phyloP scores from a whole-genome alignment of 164 flowering plant species.

The Stephania cephalantha region DNA sequence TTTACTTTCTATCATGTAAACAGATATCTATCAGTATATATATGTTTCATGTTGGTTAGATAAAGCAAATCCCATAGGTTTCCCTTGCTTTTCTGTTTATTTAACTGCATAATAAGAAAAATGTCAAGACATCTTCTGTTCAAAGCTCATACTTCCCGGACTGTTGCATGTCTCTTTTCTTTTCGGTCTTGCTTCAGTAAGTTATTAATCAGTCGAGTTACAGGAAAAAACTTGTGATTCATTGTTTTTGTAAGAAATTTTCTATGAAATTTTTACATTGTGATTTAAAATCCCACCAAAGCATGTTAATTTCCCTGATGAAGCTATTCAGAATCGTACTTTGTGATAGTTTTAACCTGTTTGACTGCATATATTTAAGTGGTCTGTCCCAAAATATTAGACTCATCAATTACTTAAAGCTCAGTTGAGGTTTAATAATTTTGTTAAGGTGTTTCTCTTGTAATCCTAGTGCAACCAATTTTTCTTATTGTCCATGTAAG shows the following conservation, averaged over 20 bases:
- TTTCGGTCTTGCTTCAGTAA: not conserved
- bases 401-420: too few species aligned
- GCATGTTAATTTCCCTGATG: not conserved
- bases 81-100: slow-evolving; percentile 7
- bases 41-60: slow-evolving; percentile 16
- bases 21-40: slow-evolving; percentile 2
- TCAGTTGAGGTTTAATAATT: too few species aligned
- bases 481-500: not conserved
- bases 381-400: too few species aligned
- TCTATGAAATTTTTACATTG: not conserved
- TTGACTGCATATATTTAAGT: not conserved
- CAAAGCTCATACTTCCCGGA: not conserved
- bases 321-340: not conserved
- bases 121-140: not conserved
- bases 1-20: slow-evolving; percentile 9
- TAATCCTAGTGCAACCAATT: not conserved
- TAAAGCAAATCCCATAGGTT: slow-evolving; percentile 8
- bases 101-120: slow-evolving; percentile 4
- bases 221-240: not conserved
- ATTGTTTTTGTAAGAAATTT: not conserved
- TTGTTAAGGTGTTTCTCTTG: too few species aligned
- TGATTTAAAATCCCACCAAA: not conserved
- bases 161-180: not conserved
- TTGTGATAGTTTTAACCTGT: not conserved
- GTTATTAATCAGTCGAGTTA: not conserved